Evolutionary conservation across 179 eudicot genomes (phyloP), one percentile per base, ranked within the genome.

Genomic region (Beta macrorhiza): DNA sequence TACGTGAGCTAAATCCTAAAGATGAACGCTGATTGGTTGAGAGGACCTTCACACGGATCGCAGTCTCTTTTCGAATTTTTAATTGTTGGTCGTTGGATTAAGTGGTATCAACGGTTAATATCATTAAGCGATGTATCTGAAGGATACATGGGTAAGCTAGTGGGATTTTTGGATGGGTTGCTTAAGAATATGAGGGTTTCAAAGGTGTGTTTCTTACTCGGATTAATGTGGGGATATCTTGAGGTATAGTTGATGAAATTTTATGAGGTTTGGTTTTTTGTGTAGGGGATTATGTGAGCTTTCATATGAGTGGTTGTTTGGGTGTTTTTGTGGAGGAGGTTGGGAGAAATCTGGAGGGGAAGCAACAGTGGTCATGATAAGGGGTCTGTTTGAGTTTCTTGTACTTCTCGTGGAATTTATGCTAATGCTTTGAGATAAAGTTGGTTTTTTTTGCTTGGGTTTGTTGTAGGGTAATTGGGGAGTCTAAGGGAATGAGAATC

Each of bases 151-250:
- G 71, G 72, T 45, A 2, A 59, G 72, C 14, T 37, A 29, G 61
- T 7, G 86, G 77, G 84, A 51, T 76, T 76, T 67, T 76, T 82
- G 61, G 52, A 76, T 83, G 81, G 85, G 85, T 74, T 86, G 79
- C 79, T 51, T 5, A 17, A 9, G 11, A 14, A 58, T 2, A 22
- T 85, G 76, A 2, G 52, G n/a, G 62, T 75, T 71, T 58, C 10
- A 1, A 25, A 74, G 80, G 84, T 92, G 97, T 92, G 97, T 87
- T 92, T 92, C 81, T 86, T 52, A 58, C 82, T 78, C 84, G 52
- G 81, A 87, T 88, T 87, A 59, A 85, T 82, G n/a, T 59, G 64
- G 64, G 53, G 5, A 83, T 89, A 92, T 80, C 83, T 86, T 78
- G 87, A 79, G 86, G 45, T 85, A 67, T 49, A 69, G 62, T 83